A percentile compares a stretch with the other conserved stretches of the same genome.
Evolutionary conservation across 1,284 basidiomycete species (phyloP).

Genomic region (Sphaerobolus stellatus): DNA sequence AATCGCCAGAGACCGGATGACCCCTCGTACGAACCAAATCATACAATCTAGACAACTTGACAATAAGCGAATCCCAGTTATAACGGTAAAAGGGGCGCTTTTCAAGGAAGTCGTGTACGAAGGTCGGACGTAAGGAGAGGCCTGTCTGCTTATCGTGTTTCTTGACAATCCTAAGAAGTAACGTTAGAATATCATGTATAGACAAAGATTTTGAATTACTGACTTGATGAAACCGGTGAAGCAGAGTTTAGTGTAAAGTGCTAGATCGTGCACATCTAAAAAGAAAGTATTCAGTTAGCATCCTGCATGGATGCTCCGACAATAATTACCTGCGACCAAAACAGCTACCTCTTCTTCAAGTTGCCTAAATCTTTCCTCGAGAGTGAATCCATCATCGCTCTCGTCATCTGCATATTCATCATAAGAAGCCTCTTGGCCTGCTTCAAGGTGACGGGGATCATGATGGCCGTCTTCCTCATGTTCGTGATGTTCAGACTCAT

Average conservation of each 20-base stretch:
- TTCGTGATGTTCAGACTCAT: slow-evolving; percentile 61
- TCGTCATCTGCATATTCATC: slow-evolving; percentile 55
- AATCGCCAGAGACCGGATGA: slow-evolving; percentile 91
- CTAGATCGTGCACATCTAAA: slow-evolving; percentile 94
- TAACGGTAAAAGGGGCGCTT: slow-evolving; percentile 96
- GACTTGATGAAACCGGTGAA: slow-evolving; percentile 98
- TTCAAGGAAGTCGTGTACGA: slow-evolving; percentile 82
- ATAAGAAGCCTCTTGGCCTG: slow-evolving; percentile 53
- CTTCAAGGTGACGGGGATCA: slow-evolving; percentile 33
- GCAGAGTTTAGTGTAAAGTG: slow-evolving; percentile 93
- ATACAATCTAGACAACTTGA: slow-evolving; percentile 95
- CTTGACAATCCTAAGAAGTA: slow-evolving; percentile 36
- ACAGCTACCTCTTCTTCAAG: slow-evolving; percentile 95
- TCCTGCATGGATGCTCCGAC: not conserved
- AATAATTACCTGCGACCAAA: slow-evolving; percentile 76
- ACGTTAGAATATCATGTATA: slow-evolving; percentile 1
- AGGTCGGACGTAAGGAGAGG: slow-evolving; percentile 62
- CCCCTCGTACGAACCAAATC: slow-evolving; percentile 95
- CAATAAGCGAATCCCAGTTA: slow-evolving; percentile 90
- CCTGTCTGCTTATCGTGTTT: slow-evolving; percentile 74
- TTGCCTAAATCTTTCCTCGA: slow-evolving; percentile 86
- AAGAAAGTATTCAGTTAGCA: not conserved
- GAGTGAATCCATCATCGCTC: slow-evolving; percentile 60
- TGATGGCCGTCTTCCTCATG: slow-evolving; percentile 59
- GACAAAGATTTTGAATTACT: slow-evolving; percentile 21